Base-by-base conservation (phyloP, 306 rosid species). In the Prunus padus region DNA sequence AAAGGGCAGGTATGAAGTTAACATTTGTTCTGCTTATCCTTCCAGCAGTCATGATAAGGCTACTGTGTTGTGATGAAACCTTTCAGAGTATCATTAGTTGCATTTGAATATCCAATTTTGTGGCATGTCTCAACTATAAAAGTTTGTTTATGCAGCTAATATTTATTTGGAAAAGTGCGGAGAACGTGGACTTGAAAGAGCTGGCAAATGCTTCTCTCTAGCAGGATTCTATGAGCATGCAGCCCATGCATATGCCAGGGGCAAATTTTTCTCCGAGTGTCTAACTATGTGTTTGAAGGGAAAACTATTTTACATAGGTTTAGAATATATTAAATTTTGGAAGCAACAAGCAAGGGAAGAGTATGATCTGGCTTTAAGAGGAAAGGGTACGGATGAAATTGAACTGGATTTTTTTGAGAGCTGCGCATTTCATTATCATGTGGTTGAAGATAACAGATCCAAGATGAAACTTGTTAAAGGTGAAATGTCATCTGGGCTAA, bases 381-480 rank as follows among this genome's bases (percentile, higher is more conserved):
- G 68, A 25, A 26, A 79, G 18, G 85, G 77, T 23, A 66, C 84
- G 2, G 70, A 76, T 26, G 56, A 80, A 64, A 77, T 83, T 46
- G 96, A 88, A 69, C 92, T 87, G 30, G 78, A 63, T 8, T 92
- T 88, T 80, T 63, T 92, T 11, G 89, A 87, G 81, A 77, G 50
- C 33, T 90, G 93, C 72, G 97, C 96, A 26, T 70, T 54, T 19
- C 87, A 86, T 77, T 88, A 85, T 68, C 72, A 79, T 73, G 51
- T 67, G 25, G 51, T 46, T 30, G 82, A 81, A 57, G 96, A 90
- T 72, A 67, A 8, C 49, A 86, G 65, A 71, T 83, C 88, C 30
- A 90, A 90, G 97, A 81, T 90, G 93, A 88, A 80, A 60, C 87
- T 86, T 86, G 91, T 92, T 51, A 82, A 81, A 80, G 94, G 91